Conservation (phyloP, 208 protist genomes). For the Trypanosoma lewisi region DNA sequence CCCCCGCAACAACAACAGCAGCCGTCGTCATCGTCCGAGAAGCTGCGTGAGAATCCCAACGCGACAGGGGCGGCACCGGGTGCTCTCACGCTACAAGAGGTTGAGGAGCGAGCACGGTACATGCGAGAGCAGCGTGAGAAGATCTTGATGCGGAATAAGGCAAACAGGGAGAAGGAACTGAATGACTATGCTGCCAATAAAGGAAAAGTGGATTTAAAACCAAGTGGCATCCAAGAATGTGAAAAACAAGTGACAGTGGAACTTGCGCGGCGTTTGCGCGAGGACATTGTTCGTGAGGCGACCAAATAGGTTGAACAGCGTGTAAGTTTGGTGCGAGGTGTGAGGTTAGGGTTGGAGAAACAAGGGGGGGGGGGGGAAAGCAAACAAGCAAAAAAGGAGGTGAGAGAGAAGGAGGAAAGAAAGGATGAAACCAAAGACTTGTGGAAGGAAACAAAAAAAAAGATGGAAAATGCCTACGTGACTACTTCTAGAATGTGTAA, state of each 20-base stretch:
- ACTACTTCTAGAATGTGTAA: no score
- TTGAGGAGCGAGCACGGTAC: conserved; percentile 68
- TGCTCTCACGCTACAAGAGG: conserved; percentile 51
- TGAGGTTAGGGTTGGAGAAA: neutral
- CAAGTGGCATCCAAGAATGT: conserved; percentile 16
- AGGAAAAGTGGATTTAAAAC: neutral
- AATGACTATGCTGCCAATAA: conserved; percentile 39
- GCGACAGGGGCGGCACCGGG: neutral
- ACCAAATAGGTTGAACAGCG: conserved; percentile 31
- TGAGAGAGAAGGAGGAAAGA: neutral
- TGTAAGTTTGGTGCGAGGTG: neutral
- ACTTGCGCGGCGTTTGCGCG: conserved; percentile 78
- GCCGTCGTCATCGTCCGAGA: no score
- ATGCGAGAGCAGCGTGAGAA: conserved; percentile 84
- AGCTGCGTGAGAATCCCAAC: neutral
- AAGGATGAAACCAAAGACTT: no score
- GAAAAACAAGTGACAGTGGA: conserved; percentile 74
- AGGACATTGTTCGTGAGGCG: conserved; percentile 71
- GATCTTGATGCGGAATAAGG: conserved; percentile 76
- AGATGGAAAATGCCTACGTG: no score
- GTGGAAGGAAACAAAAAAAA: no score
- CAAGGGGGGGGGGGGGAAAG: conserved; percentile 5
- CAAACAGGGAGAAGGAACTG: conserved; percentile 66
- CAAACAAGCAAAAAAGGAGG: conserved; percentile 19
- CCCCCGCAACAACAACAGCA: neutral